Percentiles rank a stretch among this genome's conserved stretches.
These are phyloP conservation scores for Infundibulicybe gibba DNA, from an alignment of 768 basidiomycete genomes.

Conservation along the genomic window DNA sequence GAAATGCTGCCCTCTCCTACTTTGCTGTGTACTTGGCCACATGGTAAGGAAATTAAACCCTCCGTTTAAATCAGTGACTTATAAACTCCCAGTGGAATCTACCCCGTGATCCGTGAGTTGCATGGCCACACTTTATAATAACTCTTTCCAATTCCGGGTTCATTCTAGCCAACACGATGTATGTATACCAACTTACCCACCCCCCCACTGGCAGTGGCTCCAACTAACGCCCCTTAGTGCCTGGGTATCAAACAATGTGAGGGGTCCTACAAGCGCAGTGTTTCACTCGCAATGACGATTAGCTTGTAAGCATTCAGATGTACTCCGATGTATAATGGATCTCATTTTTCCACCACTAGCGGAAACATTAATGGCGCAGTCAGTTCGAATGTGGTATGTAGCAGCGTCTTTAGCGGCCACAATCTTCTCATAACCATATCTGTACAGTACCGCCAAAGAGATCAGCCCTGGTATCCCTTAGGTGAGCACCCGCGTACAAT, in stretches of 20 bases:
- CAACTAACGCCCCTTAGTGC: constrained; percentile 24
- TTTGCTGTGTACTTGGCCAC: constrained; percentile 71
- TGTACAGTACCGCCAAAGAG: constrained; percentile 54
- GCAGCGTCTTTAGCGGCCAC: not conserved
- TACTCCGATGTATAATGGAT: not conserved
- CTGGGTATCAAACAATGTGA: constrained; percentile 72
- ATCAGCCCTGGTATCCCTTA: constrained; percentile 67
- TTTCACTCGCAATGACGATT: constrained; percentile 67
- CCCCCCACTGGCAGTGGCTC: not conserved
- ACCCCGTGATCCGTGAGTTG: constrained; percentile 63
- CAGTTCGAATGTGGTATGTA: constrained; percentile 66
- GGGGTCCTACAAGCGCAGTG: constrained; percentile 73
- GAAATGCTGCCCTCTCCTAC: constrained; percentile 63
- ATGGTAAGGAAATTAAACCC: constrained; percentile 35
- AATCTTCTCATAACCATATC: not conserved
- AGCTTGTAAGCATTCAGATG: constrained; percentile 41
- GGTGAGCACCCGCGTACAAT: constrained; percentile 17
- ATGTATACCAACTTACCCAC: constrained; percentile 9
- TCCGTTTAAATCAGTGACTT: not conserved
- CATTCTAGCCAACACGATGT: constrained; percentile 57
- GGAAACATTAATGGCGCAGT: constrained; percentile 78
- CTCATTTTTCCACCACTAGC: constrained; percentile 22
- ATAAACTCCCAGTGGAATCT: constrained; percentile 52
- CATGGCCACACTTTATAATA: not conserved
- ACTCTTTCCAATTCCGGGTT: too few species aligned